These are phyloP conservation scores for Spongispora temasekensis DNA, from an alignment of 1,284 basidiomycete genomes.

Conservation along the genomic window DNA sequence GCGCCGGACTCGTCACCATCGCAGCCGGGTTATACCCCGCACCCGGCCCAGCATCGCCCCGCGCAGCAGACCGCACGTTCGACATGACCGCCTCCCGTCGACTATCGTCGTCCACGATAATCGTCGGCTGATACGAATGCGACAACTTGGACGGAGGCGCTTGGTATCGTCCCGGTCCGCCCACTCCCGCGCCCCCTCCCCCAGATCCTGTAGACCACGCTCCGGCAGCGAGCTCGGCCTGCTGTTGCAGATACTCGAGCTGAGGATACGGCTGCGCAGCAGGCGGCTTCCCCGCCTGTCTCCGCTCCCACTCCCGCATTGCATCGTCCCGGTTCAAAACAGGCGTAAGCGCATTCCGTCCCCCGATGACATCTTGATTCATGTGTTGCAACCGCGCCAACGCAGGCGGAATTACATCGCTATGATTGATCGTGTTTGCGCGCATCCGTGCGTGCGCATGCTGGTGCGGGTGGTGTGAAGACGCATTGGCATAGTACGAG, in stretches of 20 bases:
- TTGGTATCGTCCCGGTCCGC: conserved; percentile 28
- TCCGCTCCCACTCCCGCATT: conserved; percentile 86
- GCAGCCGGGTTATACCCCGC: conserved; percentile 48
- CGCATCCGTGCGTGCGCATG: conserved; percentile 59
- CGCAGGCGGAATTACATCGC: conserved; percentile 88
- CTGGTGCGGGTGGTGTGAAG: too few relatives aligned
- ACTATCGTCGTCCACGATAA: conserved; percentile 65
- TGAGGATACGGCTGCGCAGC: conserved; percentile 80
- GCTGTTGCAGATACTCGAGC: conserved; percentile 87
- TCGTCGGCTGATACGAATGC: conserved; percentile 58
- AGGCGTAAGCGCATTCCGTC: conserved; percentile 82
- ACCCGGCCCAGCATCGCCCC: conserved; percentile 44
- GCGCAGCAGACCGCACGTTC: conserved; percentile 69
- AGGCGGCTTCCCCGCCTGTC: conserved; percentile 68
- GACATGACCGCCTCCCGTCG: conserved; percentile 72
- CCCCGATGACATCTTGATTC: conserved; percentile 83
- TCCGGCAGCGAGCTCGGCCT: conserved; percentile 78
- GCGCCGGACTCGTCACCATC: conserved; percentile 71
- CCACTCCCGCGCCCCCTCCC: conserved; percentile 11
- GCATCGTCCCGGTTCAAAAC: conserved; percentile 89
- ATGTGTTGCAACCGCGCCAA: conserved; percentile 86
- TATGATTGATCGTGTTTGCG: conserved; percentile 86
- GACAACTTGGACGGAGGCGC: conserved; percentile 68
- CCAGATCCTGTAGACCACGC: conserved; percentile 43
- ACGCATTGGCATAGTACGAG: conserved; percentile 65